Base-by-base conservation (phyloP, 768 basidiomycete species). In the Gymnopilus junonius region DNA sequence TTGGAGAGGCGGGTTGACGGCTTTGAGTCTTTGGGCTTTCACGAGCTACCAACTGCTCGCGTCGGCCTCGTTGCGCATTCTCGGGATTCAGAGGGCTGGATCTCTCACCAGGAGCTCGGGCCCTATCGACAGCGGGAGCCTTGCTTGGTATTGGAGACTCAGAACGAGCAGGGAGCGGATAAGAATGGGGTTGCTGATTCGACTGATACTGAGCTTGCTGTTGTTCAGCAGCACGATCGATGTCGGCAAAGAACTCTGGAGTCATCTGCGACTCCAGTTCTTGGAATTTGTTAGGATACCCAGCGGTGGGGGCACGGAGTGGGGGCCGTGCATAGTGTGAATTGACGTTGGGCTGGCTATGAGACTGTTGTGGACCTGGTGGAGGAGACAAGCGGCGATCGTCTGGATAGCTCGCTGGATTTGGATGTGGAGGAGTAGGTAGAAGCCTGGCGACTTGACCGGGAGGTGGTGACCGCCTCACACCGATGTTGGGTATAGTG, bases 261-360 rank as follows among this genome's bases (percentile, higher is more conserved):
- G 89, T 89, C 81, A 91, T 84, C 54, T 88, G 83, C 82, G 86
- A 90, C 37, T 87, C 86, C 69, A 83, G 69, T 11, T 78, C 74
- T 42, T 85, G 82, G 69, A 82, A 87, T 59, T 85, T 84, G 0
- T 79, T 75, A 20, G 89, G 81, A 70, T 90, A 89, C 29, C 81
- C 83, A 11, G 84, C 81, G 3, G 83, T 80, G 0, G 84, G 76
- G 6, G 80, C 79, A 50, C 88, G 87, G 70, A 83, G 83, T 54
- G 88, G 81, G 1, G 89, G 85, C 10, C 90, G 87, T n/a, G 89
- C 83, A 59, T 88, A 88, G n/a, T n/a, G n/a, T n/a, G n/a, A n/a
- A n/a, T n/a, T n/a, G 54, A 74, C 63, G 64, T 74, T 76, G 55
- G 73, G 62, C 32, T 73, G 69, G 39, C 68, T 74, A 62, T 70